Conservation (phyloP, 495 filamentous ascomycete genomes). For the Neurospora sp. region DNA sequence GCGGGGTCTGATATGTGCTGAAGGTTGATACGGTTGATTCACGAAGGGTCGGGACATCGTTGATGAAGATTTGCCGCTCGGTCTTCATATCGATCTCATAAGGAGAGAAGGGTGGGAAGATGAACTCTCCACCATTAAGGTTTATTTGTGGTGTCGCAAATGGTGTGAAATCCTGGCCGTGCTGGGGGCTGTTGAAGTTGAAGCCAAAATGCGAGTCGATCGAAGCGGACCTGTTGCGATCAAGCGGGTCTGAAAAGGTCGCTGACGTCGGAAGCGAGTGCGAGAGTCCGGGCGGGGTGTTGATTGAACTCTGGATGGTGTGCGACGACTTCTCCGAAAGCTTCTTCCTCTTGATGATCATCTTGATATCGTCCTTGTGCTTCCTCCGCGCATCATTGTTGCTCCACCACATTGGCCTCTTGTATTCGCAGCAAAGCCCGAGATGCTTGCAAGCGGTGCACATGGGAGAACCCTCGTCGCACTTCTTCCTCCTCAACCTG, state of each 20-base stretch:
- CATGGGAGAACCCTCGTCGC: slow-evolving; percentile 79
- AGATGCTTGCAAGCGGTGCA: slow-evolving; percentile 88
- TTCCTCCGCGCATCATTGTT: slow-evolving; percentile 73
- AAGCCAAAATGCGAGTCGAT: slow-evolving; percentile 70
- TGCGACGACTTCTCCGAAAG: slow-evolving; percentile 70
- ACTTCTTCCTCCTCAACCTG: slow-evolving; percentile 92
- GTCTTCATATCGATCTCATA: slow-evolving; percentile 96
- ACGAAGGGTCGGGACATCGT: slow-evolving; percentile 71
- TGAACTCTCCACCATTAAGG: slow-evolving; percentile 27
- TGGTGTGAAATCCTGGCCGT: slow-evolving; percentile 48
- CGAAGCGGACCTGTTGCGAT: slow-evolving; percentile 61
- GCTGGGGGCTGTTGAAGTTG: slow-evolving; percentile 58
- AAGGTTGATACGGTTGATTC: slow-evolving; percentile 83
- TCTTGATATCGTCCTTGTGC: slow-evolving; percentile 93
- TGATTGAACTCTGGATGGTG: slow-evolving; percentile 42
- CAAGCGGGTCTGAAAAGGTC: slow-evolving; percentile 62
- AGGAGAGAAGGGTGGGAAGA: slow-evolving; percentile 50
- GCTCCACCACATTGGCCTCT: slow-evolving; percentile 94
- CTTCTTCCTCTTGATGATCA: slow-evolving; percentile 95
- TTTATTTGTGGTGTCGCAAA: slow-evolving; percentile 46
- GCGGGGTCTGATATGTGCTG: slow-evolving; percentile 73
- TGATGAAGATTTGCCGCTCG: slow-evolving; percentile 87
- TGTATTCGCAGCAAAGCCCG: slow-evolving; percentile 83
- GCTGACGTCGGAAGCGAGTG: slow-evolving; percentile 75
- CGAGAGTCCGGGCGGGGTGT: slow-evolving; percentile 68